phyloP scores from a whole-genome alignment of 208 protist genomes.

The Wallacemonas sp. region DNA sequence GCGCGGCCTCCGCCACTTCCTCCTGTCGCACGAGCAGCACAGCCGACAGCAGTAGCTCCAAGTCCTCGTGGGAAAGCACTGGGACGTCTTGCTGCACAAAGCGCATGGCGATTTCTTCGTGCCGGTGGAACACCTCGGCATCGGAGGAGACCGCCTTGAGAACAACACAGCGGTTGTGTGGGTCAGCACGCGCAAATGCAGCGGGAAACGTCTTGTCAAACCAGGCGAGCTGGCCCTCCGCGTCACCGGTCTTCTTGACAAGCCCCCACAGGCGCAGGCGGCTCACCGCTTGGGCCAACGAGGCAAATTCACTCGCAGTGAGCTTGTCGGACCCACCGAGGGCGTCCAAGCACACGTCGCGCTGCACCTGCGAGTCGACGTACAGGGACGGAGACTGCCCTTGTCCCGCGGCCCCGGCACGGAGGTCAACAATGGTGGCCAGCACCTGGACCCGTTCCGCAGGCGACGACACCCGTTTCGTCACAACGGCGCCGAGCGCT shows the following conservation, averaged over 20 bases:
- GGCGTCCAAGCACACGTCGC: slow-evolving; percentile 28
- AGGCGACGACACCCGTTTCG: neutral
- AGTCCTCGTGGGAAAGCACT: slow-evolving; percentile 69
- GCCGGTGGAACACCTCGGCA: slow-evolving; percentile 32
- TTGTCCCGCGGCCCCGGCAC: neutral
- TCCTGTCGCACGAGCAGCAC: slow-evolving; percentile 37
- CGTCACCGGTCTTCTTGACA: slow-evolving; percentile 7
- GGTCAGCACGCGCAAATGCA: slow-evolving; percentile 53
- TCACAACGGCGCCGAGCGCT: neutral
- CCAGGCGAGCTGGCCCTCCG: neutral
- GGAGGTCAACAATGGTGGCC: slow-evolving; percentile 13
- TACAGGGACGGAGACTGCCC: neutral
- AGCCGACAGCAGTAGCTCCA: slow-evolving; percentile 73
- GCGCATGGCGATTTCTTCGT: slow-evolving; percentile 50
- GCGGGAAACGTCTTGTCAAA: slow-evolving; percentile 18
- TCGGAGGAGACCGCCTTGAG: slow-evolving; percentile 66
- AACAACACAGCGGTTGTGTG: slow-evolving; percentile 79
- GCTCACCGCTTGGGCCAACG: slow-evolving; percentile 59
- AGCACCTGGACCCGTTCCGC: slow-evolving; percentile 2
- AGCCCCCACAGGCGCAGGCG: slow-evolving; percentile 38
- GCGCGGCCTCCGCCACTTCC: slow-evolving; percentile 48
- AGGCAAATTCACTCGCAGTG: slow-evolving; percentile 63
- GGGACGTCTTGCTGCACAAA: slow-evolving; percentile 42
- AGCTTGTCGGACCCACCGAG: slow-evolving; percentile 30
- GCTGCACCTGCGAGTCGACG: slow-evolving; percentile 10